These are phyloP conservation scores for Gossypium davidsonii DNA, from an alignment of 441 rosid genomes.

Conservation along the genomic window DNA sequence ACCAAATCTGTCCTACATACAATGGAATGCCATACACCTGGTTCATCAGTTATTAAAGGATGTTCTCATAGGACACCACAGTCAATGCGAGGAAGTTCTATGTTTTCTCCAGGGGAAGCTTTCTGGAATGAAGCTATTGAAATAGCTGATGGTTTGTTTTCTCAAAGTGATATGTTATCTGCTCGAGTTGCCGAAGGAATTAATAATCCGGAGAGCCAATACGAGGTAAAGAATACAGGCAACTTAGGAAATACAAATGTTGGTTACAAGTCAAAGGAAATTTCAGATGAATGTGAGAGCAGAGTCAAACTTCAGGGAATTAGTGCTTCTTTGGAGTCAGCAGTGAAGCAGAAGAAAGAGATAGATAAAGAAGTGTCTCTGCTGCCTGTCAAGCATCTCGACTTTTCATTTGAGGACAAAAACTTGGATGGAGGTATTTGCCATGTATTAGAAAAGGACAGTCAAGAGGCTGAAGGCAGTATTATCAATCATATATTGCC, in stretches of 20 bases:
- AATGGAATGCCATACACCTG: conserved; percentile 59
- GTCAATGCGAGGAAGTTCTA: conserved; percentile 79
- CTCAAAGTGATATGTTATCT: conserved; percentile 31
- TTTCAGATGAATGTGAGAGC: conserved; percentile 38
- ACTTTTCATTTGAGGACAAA: conserved; percentile 62
- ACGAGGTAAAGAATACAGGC: conserved; percentile 20
- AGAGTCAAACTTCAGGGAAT: conserved; percentile 28
- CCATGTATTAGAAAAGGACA: conserved; percentile 22
- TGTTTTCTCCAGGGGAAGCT: conserved; percentile 86
- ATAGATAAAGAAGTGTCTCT: conserved; percentile 43
- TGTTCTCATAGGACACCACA: conserved; percentile 48
- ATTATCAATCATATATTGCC: conserved; percentile 28
- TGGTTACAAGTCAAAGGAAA: conserved; percentile 32
- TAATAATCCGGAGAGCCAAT: conserved; percentile 19
- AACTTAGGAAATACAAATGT: conserved; percentile 23
- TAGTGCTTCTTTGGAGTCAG: conserved; percentile 31
- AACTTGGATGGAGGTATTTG: conserved; percentile 28
- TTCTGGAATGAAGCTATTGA: conserved; percentile 96
- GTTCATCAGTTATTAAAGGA: conserved; percentile 41
- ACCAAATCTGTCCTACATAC: conserved; percentile 29
- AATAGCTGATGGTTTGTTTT: conserved; percentile 75
- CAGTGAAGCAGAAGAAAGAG: conserved; percentile 34
- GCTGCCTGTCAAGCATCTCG: conserved; percentile 82
- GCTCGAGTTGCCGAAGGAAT: conserved; percentile 24
- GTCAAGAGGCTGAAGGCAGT: conserved; percentile 35